These are phyloP conservation scores for Vitis rupestris DNA, from an alignment of 164 flowering plant species.

Conservation along the genomic window DNA sequence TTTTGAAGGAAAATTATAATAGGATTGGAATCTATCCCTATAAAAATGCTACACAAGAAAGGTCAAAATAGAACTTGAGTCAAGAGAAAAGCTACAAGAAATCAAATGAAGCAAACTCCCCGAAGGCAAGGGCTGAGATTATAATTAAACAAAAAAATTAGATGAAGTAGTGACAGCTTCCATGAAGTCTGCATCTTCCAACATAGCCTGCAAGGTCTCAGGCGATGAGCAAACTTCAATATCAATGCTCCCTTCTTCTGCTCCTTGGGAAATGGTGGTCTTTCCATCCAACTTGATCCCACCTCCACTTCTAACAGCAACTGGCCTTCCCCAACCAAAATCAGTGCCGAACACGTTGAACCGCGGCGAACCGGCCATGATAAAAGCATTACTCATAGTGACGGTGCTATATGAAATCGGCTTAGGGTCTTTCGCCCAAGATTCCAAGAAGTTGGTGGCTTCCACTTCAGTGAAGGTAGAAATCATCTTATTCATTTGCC, in stretches of 20 bases:
- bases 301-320: constrained; percentile 10
- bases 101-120: background rate
- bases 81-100: constrained; percentile 1
- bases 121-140: too few relatives aligned
- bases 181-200: constrained; percentile 9
- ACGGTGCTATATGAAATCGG: too few relatives aligned
- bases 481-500: too few relatives aligned
- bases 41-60: too few relatives aligned
- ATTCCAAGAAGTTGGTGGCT: too few relatives aligned
- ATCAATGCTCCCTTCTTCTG: constrained; percentile 11
- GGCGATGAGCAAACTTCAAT: constrained; percentile 9
- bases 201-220: constrained; percentile 1
- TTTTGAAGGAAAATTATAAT: too few relatives aligned
- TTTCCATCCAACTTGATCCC: constrained; percentile 10
- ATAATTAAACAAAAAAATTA: too few relatives aligned
- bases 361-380: constrained; percentile 8
- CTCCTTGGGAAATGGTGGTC: constrained; percentile 5
- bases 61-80: too few relatives aligned
- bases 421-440: constrained; percentile 5
- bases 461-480: too few relatives aligned
- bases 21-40: too few relatives aligned
- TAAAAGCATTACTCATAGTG: too few relatives aligned
- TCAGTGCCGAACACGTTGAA: constrained; percentile 9
- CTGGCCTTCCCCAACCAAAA: constrained; percentile 19
- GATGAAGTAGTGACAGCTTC: background rate